Percentiles rank a stretch among this genome's conserved stretches.
Conservation (phyloP, 2,329 filamentous ascomycete species). For the Beauveria varroae region DNA sequence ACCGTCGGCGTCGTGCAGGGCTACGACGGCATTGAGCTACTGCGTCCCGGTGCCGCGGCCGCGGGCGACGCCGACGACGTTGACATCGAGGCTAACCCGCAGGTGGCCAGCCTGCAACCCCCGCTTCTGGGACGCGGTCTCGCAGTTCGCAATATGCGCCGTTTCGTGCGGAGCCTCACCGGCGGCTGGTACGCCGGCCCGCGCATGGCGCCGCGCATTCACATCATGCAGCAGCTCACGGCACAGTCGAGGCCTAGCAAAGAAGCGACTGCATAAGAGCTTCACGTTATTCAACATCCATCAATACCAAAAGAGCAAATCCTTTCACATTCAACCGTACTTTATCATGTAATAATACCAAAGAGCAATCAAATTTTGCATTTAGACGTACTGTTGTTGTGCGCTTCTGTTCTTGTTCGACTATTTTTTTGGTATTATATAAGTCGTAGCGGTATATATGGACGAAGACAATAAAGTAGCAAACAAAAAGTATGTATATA, state of each 20-base stretch:
- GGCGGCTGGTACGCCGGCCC: conserved; percentile 61
- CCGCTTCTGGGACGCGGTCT: conserved; percentile 39
- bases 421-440: background rate
- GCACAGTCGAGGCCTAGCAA: background rate
- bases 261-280: background rate
- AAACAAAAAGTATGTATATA: background rate
- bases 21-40: conserved; percentile 51
- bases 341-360: too few relatives aligned
- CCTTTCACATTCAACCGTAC: too few relatives aligned
- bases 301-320: background rate
- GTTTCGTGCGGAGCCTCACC: conserved; percentile 36
- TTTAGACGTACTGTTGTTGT: too few relatives aligned
- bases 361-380: too few relatives aligned
- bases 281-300: background rate
- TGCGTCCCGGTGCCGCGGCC: conserved; percentile 34
- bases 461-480: background rate
- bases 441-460: background rate
- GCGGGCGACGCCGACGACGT: conserved; percentile 15
- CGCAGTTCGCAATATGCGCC: conserved; percentile 30
- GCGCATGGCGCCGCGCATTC: conserved; percentile 48
- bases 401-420: background rate
- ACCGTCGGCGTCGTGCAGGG: conserved; percentile 49
- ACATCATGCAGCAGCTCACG: conserved; percentile 35
- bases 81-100: conserved; percentile 5
- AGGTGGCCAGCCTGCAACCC: conserved; percentile 13